Evolutionary conservation across 805 yeast species (phyloP), one percentile per base, ranked within the genome.

Genomic region (Candida krabiensis): DNA sequence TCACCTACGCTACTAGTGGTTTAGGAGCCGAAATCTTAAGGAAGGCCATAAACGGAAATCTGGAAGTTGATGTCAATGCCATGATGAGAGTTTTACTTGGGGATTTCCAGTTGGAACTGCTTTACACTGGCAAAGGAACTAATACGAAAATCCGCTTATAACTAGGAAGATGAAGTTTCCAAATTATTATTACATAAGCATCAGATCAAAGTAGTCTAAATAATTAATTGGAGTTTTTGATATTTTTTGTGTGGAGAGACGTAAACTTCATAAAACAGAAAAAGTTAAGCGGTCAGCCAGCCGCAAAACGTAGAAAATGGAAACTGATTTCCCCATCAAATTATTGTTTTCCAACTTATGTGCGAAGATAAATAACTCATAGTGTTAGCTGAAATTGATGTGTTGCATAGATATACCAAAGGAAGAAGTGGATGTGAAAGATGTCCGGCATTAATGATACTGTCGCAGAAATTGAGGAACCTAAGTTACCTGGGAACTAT

Each of bases 41-140:
- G 29, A 66, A 66, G 41, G 79, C 80, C 0, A 34, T 79, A 19
- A 71, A 75, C 46, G 79, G 80, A 5, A 66, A 71, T 18, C 60
- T 80, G 25, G 58, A 60, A 4, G 69, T 79, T 15, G 70, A 73
- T 29, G 71, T 75, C 1, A 50, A 53, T 24, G 79, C 81, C 0
- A 56, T 66, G 21, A 58, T 78, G 43, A 56, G 58, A 9, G 56
- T 75, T 2, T 44, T 38, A 9, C 32, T 79, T 5, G 77, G 63
- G 15, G 45, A 61, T 27, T 75, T 69, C 49, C 52, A 56, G 8
- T 44, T 72, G 27, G 68, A 66, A 15, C 46, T 78, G 34, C 53
- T 67, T 23, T 79, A 77, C 52, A 55, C 58, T 8, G 83, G 83
- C 1, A 42, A 52, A 8, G 76, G 70, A 1, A 48, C 70, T 28